Evolutionary conservation across 1,284 basidiomycete genomes (phyloP), one percentile per base, ranked within the genome.

Genomic region (Ceratobasidium sp.): DNA sequence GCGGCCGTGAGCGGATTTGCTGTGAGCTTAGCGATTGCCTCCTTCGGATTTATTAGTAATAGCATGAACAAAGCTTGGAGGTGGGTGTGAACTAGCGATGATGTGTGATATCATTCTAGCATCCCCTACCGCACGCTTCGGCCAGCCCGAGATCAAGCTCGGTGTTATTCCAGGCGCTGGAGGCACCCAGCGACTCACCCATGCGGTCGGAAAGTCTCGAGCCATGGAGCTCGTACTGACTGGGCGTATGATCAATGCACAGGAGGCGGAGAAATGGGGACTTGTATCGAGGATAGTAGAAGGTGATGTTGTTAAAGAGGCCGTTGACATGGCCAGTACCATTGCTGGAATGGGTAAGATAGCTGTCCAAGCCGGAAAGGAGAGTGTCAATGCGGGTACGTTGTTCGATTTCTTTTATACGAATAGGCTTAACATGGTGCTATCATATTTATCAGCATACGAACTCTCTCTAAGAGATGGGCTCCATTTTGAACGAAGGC

Each of bases 121-220:
- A n/a, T 92, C 96, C 5, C 92, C 94, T 4, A 94, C 88, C 23
- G 97, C 97, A 41, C 90, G 89, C 76, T 98, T 99, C 78, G 96
- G 95, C 43, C 97, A 98, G 80, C 97, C 97, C 39, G 97, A 99
- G 80, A 97, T 99, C 82, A 97, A 95, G 80, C 87, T 99, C 59
- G 97, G 97, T 74, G 92, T 97, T 75, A 98, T 98, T 79, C 97
- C 97, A 18, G 94, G 94, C n/a, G 93, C 81, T 3, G 76, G 89
- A 21, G 93, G 91, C 9, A 90, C 90, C 2, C 92, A 95, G 79
- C 89, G 95, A 65, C 89, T 99, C 67, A 90, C 93, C 21, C 89
- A 86, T 75, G 87, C 92, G 9, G 88, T 99, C 75, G 97, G 97
- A 70, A 98, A 98, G 83, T 94, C 93, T 41, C 90, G 93, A 75